phyloP scores from a whole-genome alignment of 176 grass and related monocot genomes.

The Carex littledalei region DNA sequence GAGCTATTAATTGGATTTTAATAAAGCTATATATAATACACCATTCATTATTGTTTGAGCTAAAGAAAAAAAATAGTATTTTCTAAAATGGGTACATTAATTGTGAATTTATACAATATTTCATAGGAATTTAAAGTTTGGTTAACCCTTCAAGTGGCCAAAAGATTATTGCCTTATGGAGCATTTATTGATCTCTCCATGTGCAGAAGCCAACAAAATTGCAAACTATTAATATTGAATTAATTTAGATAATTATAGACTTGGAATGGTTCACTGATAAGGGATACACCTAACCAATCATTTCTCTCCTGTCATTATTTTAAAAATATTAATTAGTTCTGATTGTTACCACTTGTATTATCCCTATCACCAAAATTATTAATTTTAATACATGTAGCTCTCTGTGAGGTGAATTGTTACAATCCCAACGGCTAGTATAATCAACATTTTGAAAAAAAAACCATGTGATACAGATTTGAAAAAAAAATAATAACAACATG shows the following conservation, averaged over 20 bases:
- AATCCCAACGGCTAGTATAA: slow-evolving; percentile 20
- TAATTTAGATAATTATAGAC: slow-evolving; percentile 8
- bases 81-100: neutral
- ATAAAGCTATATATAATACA: neutral
- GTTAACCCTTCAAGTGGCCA: neutral
- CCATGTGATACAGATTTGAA: neutral
- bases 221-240: neutral
- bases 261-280: slow-evolving; percentile 3
- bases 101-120: neutral
- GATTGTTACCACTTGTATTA: neutral
- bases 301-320: slow-evolving; percentile 11
- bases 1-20: neutral
- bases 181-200: neutral
- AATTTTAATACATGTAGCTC: neutral
- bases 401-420: neutral
- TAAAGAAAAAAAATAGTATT: neutral
- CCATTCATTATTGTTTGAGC: neutral
- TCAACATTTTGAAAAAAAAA: neutral
- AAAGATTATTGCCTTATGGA: neutral
- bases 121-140: neutral
- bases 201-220: neutral
- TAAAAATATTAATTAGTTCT: neutral
- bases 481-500: neutral
- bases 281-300: slow-evolving; percentile 19
- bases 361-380: neutral